Evolutionary conservation across 441 rosid species (phyloP).

Genomic region (Daphne laureola): DNA sequence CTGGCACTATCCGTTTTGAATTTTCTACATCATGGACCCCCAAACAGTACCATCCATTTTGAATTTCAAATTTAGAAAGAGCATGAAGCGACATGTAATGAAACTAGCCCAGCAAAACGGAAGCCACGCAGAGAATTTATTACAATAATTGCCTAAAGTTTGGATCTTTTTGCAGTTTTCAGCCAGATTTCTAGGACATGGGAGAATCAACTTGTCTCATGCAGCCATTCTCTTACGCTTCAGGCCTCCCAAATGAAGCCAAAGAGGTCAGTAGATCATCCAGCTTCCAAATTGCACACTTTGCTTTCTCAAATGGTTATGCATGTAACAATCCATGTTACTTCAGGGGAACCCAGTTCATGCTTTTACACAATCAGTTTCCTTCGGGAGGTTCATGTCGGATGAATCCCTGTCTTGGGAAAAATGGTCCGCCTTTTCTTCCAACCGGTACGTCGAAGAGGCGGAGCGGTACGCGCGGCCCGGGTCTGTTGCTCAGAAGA

Average conservation of each 20-base stretch:
- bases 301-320: too few relatives aligned
- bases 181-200: slow-evolving; percentile 23
- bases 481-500: slow-evolving; percentile 77
- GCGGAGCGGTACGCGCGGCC: slow-evolving; percentile 64
- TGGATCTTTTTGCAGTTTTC: slow-evolving; percentile 17
- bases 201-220: slow-evolving; percentile 58
- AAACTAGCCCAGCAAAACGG: too few relatives aligned
- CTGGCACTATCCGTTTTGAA: too few relatives aligned
- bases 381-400: slow-evolving; percentile 56
- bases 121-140: not conserved
- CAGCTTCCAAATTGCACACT: not conserved
- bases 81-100: not conserved
- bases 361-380: slow-evolving; percentile 21
- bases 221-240: slow-evolving; percentile 54
- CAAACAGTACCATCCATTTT: slow-evolving; percentile 20
- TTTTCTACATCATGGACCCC: slow-evolving; percentile 17
- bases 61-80: slow-evolving; percentile 42
- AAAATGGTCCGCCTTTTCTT: slow-evolving; percentile 65
- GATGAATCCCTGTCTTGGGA: slow-evolving; percentile 66
- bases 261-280: slow-evolving; percentile 28
- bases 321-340: slow-evolving; percentile 12
- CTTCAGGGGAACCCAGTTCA: slow-evolving; percentile 46
- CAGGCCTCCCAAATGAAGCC: slow-evolving; percentile 28
- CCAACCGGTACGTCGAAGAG: slow-evolving; percentile 61
- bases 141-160: slow-evolving; percentile 13